These are phyloP conservation scores for Mortierella polycephala DNA, from an alignment of 371 early-diverging fungal genomes.

Conservation along the genomic window DNA sequence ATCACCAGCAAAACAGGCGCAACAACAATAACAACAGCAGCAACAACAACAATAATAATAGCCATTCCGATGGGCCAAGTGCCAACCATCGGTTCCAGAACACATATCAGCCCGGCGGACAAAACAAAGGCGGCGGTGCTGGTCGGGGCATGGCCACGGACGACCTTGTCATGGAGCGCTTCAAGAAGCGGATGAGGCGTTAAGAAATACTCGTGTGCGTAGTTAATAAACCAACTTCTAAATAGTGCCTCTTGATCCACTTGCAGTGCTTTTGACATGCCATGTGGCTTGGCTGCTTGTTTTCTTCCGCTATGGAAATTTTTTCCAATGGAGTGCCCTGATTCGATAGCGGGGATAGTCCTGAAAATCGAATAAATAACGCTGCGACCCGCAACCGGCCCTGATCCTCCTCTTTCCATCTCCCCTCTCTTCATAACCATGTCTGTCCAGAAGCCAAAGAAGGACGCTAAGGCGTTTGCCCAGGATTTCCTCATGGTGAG, in stretches of 20 bases:
- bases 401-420: conserved; percentile 34
- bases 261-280: too few species aligned
- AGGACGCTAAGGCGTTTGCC: conserved; percentile 50
- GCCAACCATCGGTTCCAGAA: conserved; percentile 39
- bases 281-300: too few species aligned
- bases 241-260: too few species aligned
- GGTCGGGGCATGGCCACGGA: conserved; percentile 77
- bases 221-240: too few species aligned
- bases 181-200: conserved; percentile 78
- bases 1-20: conserved; percentile 41
- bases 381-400: background rate
- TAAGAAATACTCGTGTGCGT: conserved; percentile 1
- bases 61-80: conserved; percentile 10
- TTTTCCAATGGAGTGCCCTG: too few species aligned
- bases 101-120: conserved; percentile 26
- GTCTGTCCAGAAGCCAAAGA: conserved; percentile 41
- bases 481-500: conserved; percentile 49
- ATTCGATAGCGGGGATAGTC: too few species aligned
- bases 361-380: background rate
- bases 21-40: conserved; percentile 22
- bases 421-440: conserved; percentile 36
- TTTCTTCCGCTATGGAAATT: too few species aligned
- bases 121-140: conserved; percentile 32
- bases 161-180: conserved; percentile 81
- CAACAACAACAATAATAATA: conserved; percentile 6